A percentile compares a stretch with the other conserved stretches of the same genome.
Evolutionary conservation across 805 yeast species (phyloP).

Genomic region (Maudiozyma saulgeensis): DNA sequence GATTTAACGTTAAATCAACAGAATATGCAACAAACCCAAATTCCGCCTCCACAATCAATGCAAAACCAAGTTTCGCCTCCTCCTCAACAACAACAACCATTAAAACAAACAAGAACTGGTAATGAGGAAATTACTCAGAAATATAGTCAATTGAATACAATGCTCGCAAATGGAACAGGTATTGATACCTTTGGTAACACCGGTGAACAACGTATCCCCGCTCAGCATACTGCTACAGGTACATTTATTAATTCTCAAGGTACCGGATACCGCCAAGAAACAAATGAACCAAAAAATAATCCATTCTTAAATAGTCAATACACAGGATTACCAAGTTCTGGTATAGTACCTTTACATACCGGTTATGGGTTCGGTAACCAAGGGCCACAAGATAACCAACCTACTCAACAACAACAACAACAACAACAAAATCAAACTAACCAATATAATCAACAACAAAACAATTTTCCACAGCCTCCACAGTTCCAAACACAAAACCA

Average conservation of each 20-base stretch:
- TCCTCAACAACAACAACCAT: constrained; percentile 27
- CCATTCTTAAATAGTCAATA: constrained; percentile 53
- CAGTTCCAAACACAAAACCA: constrained; percentile 3
- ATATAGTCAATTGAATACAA: constrained; percentile 63
- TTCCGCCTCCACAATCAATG: background rate
- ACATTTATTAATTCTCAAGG: constrained; percentile 83
- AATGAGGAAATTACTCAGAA: constrained; percentile 46
- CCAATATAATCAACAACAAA: background rate
- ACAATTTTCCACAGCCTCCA: background rate
- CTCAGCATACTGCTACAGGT: constrained; percentile 79
- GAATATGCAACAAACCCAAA: background rate
- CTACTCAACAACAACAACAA: constrained; percentile 1
- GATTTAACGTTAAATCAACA: constrained; percentile 5
- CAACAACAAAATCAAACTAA: constrained; percentile 4
- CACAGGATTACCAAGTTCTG: constrained; percentile 58
- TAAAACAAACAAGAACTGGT: constrained; percentile 42
- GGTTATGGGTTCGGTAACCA: constrained; percentile 93
- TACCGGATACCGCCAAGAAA: constrained; percentile 57
- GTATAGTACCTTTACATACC: constrained; percentile 71
- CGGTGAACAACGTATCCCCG: constrained; percentile 60
- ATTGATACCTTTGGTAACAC: constrained; percentile 66
- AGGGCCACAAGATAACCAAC: constrained; percentile 15
- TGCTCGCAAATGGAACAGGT: constrained; percentile 82
- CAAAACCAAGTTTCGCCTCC: background rate
- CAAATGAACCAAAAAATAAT: constrained; percentile 29